These are phyloP conservation scores for Durusdinium trenchii DNA, from an alignment of 73 alveolate species.

Conservation along the genomic window DNA sequence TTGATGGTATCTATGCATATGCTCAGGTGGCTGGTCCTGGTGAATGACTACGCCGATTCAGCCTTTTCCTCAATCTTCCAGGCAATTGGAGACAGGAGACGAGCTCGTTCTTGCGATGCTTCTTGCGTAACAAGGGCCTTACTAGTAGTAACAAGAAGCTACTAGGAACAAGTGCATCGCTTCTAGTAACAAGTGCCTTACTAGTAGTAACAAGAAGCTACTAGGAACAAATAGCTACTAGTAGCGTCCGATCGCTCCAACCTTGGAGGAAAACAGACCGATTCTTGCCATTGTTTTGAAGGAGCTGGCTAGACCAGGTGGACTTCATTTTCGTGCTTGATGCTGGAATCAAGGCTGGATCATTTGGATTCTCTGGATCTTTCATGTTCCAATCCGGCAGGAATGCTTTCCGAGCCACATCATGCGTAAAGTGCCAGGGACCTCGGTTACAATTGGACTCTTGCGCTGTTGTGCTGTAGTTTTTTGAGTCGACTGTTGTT, in stretches of 20 bases:
- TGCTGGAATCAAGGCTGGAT: conserved; percentile 77
- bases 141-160: too few relatives aligned
- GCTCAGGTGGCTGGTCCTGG: conserved; percentile 24
- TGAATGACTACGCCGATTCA: conserved; percentile 67
- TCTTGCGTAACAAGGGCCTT: too few relatives aligned
- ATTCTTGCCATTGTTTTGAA: too few relatives aligned
- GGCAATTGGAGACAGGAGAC: conserved; percentile 83
- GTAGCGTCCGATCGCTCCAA: too few relatives aligned
- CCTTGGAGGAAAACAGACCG: too few relatives aligned
- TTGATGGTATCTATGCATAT: not conserved
- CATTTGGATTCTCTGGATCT: not conserved
- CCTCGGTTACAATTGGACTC: not conserved
- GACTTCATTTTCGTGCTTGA: conserved; percentile 68
- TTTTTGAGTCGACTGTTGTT: too few relatives aligned
- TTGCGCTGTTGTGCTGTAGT: too few relatives aligned
- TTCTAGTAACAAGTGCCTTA: too few relatives aligned
- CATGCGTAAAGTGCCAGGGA: not conserved
- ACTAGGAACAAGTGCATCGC: too few relatives aligned
- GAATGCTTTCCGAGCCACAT: conserved; percentile 28
- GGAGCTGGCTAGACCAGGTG: conserved; percentile 74
- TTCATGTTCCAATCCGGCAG: not conserved
- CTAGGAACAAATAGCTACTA: too few relatives aligned
- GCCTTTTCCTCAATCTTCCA: conserved; percentile 78
- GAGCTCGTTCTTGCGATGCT: not conserved
- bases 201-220: too few relatives aligned